Conservation (phyloP, 169 alveolate species). For the Babesia ovata region DNA sequence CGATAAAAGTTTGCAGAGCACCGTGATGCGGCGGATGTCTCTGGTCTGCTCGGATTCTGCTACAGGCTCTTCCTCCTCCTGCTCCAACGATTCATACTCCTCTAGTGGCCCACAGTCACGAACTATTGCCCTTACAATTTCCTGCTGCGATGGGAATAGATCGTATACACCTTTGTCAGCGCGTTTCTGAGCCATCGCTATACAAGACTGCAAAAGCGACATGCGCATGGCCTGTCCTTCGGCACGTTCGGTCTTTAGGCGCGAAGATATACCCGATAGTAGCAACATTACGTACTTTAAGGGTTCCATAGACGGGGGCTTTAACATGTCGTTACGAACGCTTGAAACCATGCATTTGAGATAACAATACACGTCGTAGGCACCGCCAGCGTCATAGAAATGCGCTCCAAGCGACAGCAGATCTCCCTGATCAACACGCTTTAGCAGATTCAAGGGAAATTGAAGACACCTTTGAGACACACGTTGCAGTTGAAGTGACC, state of each 20-base stretch:
- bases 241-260: slow-evolving; percentile 27
- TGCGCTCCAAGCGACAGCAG: slow-evolving; percentile 16
- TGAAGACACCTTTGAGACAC: slow-evolving; percentile 11
- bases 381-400: slow-evolving; percentile 9
- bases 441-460: slow-evolving; percentile 32
- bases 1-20: slow-evolving; percentile 8
- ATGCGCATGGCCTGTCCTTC: slow-evolving; percentile 33
- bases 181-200: slow-evolving; percentile 34
- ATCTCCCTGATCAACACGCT: slow-evolving; percentile 25
- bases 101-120: slow-evolving; percentile 29
- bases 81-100: slow-evolving; percentile 23
- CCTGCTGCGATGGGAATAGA: slow-evolving; percentile 37
- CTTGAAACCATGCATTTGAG: slow-evolving; percentile 15
- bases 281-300: slow-evolving; percentile 30
- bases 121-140: slow-evolving; percentile 21
- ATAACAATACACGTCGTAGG: slow-evolving; percentile 18
- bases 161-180: slow-evolving; percentile 34
- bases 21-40: slow-evolving; percentile 7
- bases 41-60: slow-evolving; percentile 33
- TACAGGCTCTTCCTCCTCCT: slow-evolving; percentile 17
- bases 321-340: slow-evolving; percentile 9
- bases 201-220: slow-evolving; percentile 41
- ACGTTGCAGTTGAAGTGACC: background rate
- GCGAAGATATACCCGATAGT: slow-evolving; percentile 29
- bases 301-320: slow-evolving; percentile 32